Evolutionary conservation across 116 monocot species (phyloP), one percentile per base, ranked within the genome.

Genomic region (Trichopus zeylanicus): DNA sequence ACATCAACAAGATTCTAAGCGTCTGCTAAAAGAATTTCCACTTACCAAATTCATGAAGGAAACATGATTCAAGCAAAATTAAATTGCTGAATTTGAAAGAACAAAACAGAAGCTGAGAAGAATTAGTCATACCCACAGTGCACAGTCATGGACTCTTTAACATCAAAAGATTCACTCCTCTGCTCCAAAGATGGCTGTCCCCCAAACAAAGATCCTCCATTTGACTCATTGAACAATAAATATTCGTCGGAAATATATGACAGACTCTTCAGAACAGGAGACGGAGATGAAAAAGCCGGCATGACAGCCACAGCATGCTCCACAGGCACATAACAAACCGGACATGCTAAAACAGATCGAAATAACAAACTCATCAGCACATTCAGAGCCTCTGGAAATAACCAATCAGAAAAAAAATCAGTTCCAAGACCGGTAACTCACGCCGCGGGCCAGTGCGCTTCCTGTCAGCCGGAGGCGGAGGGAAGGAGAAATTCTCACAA

Each of bases 121-220:
- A 30, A 56, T 32, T 88, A 79, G 19, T 22, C 81, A 71, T 91
- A 98, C 98, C 98, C 98, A 73, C 98, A 98, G 62, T 98, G 82
- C 35, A 98, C 77, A 60, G 73, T 73, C 91, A 98, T 91, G 13
- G 91, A 84, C 55, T 98, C 87, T 33, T 67, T 84, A 59, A 98
- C 67, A 62, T 75, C 63, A 67, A 81, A 98, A 56, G 77, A 87
- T 32, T 77, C 70, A 46, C 78, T 78, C 61, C 97, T 81, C 61
- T 91, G 82, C 27, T 71, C 59, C 64, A 98, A 71, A 64, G 97
- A 85, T 39, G 76, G 84, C 57, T 98, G 67, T 19, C 97, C 88
- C 18, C 97, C 85, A 76, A 98, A 98, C 31, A 56, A 2, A 60
- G 85, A 91, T 23, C 85, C 82, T 34, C 73, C 80, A 58, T 66